Conservation (phyloP, 768 basidiomycete species). For the Mycena filopes region DNA sequence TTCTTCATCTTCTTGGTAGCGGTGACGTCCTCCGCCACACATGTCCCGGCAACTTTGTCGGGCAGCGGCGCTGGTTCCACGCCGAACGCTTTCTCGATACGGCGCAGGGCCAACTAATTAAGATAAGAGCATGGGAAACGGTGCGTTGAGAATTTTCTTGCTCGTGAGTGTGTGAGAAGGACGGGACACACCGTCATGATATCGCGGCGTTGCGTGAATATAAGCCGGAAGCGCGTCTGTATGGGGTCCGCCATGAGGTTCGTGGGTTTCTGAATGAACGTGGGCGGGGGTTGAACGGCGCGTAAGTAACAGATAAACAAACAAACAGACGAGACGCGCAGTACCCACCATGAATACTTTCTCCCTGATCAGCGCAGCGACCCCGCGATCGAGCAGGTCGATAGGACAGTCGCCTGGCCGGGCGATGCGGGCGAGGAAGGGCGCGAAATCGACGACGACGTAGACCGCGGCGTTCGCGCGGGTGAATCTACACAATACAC, state of each 20-base stretch:
- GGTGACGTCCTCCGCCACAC: too few relatives aligned
- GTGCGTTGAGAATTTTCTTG: too few relatives aligned
- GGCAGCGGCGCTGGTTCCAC: conserved; percentile 22
- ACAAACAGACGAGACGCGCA: not conserved
- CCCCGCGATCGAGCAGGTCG: conserved; percentile 22
- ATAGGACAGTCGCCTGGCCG: not conserved
- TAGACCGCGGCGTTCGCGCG: conserved; percentile 31
- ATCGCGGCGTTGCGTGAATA: conserved; percentile 25
- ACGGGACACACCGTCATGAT: conserved; percentile 16
- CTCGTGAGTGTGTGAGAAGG: too few relatives aligned
- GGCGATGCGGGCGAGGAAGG: conserved; percentile 27
- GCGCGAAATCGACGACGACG: conserved; percentile 31
- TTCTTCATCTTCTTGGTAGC: too few relatives aligned
- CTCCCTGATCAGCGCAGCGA: conserved; percentile 23
- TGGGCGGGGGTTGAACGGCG: too few relatives aligned
- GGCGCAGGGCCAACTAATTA: conserved; percentile 20
- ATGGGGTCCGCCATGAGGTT: conserved; percentile 32
- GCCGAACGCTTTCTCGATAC: conserved; percentile 28
- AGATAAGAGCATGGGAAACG: too few relatives aligned
- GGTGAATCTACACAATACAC: conserved; percentile 17
- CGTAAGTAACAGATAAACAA: not conserved
- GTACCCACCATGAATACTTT: conserved; percentile 24
- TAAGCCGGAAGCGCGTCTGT: conserved; percentile 28
- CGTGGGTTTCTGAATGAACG: conserved; percentile 34
- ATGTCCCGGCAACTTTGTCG: too few relatives aligned